Evolutionary conservation across 495 filamentous ascomycete species (phyloP).

Genomic region (Acidomyces sp.): DNA sequence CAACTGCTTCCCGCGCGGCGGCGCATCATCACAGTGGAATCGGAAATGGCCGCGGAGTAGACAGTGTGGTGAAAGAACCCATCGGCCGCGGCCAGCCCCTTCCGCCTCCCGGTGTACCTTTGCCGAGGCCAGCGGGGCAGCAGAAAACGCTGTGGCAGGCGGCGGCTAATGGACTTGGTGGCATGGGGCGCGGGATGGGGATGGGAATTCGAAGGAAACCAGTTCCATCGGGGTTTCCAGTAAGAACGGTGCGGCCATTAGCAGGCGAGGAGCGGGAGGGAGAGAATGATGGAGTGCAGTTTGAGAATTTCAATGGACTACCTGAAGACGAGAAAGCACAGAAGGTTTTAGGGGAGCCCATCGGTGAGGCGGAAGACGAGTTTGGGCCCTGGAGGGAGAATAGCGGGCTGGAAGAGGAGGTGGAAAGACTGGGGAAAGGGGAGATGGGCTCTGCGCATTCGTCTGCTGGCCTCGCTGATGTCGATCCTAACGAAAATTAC

Average conservation of each 20-base stretch:
- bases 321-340: not conserved
- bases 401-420: too few species aligned
- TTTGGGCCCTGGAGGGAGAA: slow-evolving; percentile 19
- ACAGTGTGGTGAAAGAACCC: slow-evolving; percentile 6
- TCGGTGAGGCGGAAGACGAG: slow-evolving; percentile 4
- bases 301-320: not conserved
- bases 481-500: too few species aligned
- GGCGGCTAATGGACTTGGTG: not conserved
- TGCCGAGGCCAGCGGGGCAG: slow-evolving; percentile 15
- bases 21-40: not conserved
- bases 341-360: not conserved
- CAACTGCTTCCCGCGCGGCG: slow-evolving; percentile 17
- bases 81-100: slow-evolving; percentile 26
- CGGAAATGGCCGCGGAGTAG: not conserved
- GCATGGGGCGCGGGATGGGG: not conserved
- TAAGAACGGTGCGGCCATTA: not conserved
- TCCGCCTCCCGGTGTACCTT: slow-evolving; percentile 23
- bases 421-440: too few species aligned
- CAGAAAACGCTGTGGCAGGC: not conserved
- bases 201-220: not conserved
- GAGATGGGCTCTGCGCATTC: too few species aligned
- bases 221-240: not conserved
- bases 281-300: not conserved
- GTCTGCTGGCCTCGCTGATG: too few species aligned
- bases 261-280: not conserved